Percentiles rank a stretch among this genome's conserved stretches.
phyloP scores from a whole-genome alignment of 768 basidiomycete genomes.

The Lactarius hengduanensis region DNA sequence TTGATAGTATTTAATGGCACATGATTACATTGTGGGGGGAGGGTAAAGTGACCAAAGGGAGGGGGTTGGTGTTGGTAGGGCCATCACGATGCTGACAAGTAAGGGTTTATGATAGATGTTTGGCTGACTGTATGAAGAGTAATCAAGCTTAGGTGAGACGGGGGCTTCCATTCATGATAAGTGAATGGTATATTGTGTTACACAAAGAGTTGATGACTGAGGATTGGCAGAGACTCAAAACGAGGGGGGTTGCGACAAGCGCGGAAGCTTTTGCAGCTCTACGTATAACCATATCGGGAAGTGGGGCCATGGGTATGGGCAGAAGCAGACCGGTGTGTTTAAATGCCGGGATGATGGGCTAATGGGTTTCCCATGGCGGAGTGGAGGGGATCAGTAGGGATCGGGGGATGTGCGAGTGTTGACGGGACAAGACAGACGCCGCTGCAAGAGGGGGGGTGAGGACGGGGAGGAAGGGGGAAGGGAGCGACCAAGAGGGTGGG shows the following conservation, averaged over 20 bases:
- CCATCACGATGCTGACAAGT: slow-evolving; percentile 7
- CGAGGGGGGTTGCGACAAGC: slow-evolving; percentile 28
- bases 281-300: slow-evolving; percentile 26
- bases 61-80: not conserved
- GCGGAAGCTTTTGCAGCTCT: slow-evolving; percentile 25
- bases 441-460: not conserved
- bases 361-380: not conserved
- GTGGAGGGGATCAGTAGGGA: slow-evolving; percentile 2
- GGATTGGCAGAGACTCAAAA: slow-evolving; percentile 24
- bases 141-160: slow-evolving; percentile 19
- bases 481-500: not conserved
- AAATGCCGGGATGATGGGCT: slow-evolving; percentile 18
- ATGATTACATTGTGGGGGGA: not conserved
- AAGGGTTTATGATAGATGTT: not conserved
- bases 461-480: not conserved
- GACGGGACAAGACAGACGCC: slow-evolving; percentile 21
- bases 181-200: slow-evolving; percentile 20
- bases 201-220: slow-evolving; percentile 21
- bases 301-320: slow-evolving; percentile 17
- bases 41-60: not conserved
- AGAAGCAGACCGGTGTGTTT: slow-evolving; percentile 20
- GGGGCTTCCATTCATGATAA: slow-evolving; percentile 24
- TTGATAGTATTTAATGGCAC: not conserved
- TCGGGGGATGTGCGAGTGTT: slow-evolving; percentile 13
- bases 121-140: slow-evolving; percentile 13